Evolutionary conservation across 2,329 filamentous ascomycete species (phyloP).

Genomic region (Curvularia verruculosa): DNA sequence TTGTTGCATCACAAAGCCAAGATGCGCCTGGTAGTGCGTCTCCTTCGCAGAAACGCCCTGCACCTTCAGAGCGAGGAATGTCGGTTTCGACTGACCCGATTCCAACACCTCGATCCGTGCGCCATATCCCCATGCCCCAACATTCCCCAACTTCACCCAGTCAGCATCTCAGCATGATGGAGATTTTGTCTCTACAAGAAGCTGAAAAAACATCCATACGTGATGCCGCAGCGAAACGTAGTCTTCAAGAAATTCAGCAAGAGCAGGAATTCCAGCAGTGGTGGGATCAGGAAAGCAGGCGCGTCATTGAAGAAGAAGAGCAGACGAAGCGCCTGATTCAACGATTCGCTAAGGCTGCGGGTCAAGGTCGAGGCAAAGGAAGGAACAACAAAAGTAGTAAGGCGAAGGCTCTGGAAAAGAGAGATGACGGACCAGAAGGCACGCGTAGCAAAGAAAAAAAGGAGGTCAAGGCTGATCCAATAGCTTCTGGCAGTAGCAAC

Average conservation of each 20-base stretch:
- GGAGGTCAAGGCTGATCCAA: conserved; percentile 13
- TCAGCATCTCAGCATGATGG: conserved; percentile 76
- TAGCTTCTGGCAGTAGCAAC: conserved; percentile 1
- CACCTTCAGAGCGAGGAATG: conserved; percentile 42
- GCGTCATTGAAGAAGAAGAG: conserved; percentile 67
- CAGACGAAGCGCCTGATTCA: conserved; percentile 49
- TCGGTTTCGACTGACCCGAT: conserved; percentile 44
- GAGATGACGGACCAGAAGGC: conserved; percentile 22
- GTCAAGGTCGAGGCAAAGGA: conserved; percentile 35
- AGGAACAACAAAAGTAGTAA: conserved; percentile 22
- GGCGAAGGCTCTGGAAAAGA: conserved; percentile 35
- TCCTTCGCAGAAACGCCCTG: conserved; percentile 36
- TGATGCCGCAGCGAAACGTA: conserved; percentile 85
- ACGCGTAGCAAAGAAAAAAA: conserved; percentile 25
- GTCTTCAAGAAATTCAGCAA: conserved; percentile 90
- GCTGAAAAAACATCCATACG: conserved; percentile 81
- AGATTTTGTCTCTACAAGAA: conserved; percentile 87
- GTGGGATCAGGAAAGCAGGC: conserved; percentile 86
- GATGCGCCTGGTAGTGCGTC: conserved; percentile 19
- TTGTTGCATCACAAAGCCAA: conserved; percentile 20
- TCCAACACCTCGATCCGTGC: conserved; percentile 53
- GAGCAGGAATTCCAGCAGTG: conserved; percentile 97
- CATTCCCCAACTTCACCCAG: conserved; percentile 67
- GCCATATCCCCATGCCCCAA: conserved; percentile 59
- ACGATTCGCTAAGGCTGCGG: conserved; percentile 27